phyloP scores from a whole-genome alignment of 805 yeast genomes.

The Hanseniaspora pseudoguilliermondii region DNA sequence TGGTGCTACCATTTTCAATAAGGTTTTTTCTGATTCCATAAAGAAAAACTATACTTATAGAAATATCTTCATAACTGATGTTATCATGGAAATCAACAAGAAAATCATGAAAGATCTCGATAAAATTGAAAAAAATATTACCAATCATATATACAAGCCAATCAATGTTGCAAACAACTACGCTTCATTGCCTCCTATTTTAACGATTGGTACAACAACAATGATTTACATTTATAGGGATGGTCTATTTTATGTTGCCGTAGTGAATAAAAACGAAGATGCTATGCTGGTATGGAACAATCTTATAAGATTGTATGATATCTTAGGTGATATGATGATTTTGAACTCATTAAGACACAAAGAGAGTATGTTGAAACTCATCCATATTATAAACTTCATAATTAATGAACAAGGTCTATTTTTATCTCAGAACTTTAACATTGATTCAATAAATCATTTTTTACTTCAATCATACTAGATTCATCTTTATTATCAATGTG shows the following conservation, averaged over 20 bases:
- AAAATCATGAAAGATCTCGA: not conserved
- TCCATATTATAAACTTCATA: constrained; percentile 66
- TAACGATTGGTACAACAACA: constrained; percentile 86
- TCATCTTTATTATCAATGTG: too few relatives aligned
- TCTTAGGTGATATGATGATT: constrained; percentile 34
- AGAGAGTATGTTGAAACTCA: constrained; percentile 54
- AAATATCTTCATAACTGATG: constrained; percentile 4
- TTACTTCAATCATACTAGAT: constrained; percentile 6
- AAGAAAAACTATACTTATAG: constrained; percentile 7
- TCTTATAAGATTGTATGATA: constrained; percentile 44
- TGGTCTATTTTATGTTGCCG: constrained; percentile 69
- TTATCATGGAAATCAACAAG: constrained; percentile 8
- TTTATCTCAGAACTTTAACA: constrained; percentile 18
- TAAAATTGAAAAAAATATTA: not conserved
- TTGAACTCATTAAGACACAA: constrained; percentile 38
- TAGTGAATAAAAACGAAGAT: constrained; percentile 80
- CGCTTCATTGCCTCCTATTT: constrained; percentile 33
- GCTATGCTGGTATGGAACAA: constrained; percentile 71
- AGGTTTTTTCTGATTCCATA: not conserved
- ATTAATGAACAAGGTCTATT: constrained; percentile 28
- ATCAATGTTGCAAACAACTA: not conserved
- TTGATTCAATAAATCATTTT: not conserved
- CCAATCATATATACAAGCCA: not conserved
- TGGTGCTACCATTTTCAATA: constrained; percentile 6
- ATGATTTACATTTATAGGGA: constrained; percentile 60